Evolutionary conservation across 768 basidiomycete genomes (phyloP).

Genomic region (Amanita molliuscula): DNA sequence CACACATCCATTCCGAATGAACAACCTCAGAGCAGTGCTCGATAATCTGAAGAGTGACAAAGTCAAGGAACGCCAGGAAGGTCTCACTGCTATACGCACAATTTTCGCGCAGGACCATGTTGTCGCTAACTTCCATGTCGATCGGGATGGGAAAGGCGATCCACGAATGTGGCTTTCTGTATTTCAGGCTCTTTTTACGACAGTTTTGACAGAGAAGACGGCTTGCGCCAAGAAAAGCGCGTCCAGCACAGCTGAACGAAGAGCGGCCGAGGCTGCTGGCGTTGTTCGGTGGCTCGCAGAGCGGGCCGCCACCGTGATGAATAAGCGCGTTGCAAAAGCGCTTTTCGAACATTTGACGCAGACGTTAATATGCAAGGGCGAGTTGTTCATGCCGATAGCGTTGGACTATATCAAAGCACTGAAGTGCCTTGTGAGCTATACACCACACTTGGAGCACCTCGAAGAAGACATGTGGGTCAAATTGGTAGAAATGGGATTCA

Average conservation of each 20-base stretch:
- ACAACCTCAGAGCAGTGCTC: conserved; percentile 36
- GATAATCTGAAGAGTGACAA: conserved; percentile 49
- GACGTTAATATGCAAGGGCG: conserved; percentile 41
- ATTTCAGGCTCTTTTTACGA: conserved; percentile 63
- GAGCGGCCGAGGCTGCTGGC: conserved; percentile 57
- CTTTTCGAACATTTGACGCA: conserved; percentile 58
- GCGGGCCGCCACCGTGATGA: conserved; percentile 44
- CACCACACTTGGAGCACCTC: conserved; percentile 73
- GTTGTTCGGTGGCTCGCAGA: conserved; percentile 69
- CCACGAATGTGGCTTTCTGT: conserved; percentile 48
- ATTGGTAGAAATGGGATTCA: conserved; percentile 65
- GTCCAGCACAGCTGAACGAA: conserved; percentile 33
- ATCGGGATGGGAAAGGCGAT: conserved; percentile 21
- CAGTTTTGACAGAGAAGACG: conserved; percentile 53
- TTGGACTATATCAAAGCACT: conserved; percentile 78
- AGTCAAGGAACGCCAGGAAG: conserved; percentile 62
- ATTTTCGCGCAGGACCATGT: conserved; percentile 40
- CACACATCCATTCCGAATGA: conserved; percentile 5
- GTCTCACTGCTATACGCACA: conserved; percentile 37
- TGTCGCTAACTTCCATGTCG: conserved; percentile 32
- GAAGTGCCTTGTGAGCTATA: conserved; percentile 48
- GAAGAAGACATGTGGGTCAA: conserved; percentile 54
- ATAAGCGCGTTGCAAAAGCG: conserved; percentile 40
- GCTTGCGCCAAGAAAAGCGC: conserved; percentile 28
- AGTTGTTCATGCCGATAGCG: conserved; percentile 54